Evolutionary conservation across 805 yeast species (phyloP).

Genomic region (Yamadazyma paraphyllophila): DNA sequence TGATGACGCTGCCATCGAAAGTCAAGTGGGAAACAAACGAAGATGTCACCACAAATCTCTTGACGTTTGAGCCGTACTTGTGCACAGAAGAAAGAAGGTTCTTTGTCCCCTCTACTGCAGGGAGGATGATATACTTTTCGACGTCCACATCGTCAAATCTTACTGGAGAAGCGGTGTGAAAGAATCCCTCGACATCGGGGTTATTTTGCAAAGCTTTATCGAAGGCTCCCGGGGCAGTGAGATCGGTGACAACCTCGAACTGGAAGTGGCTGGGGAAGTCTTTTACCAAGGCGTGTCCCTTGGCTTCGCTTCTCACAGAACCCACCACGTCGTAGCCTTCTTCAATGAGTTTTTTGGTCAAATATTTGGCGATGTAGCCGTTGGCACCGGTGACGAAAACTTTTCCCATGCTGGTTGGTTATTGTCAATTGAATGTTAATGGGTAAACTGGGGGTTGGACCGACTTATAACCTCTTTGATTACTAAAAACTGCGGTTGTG

Average conservation of each 20-base stretch:
- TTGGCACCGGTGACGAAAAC: constrained; percentile 55
- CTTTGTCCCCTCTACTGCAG: constrained; percentile 32
- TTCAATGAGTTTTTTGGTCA: constrained; percentile 38
- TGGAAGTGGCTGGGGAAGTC: constrained; percentile 13
- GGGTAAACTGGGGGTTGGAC: too few relatives aligned
- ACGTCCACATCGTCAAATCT: constrained; percentile 16
- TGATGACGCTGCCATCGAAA: constrained; percentile 8
- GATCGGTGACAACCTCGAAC: constrained; percentile 24
- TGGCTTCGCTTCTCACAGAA: constrained; percentile 45
- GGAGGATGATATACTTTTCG: constrained; percentile 22
- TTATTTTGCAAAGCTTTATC: constrained; percentile 25
- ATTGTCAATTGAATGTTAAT: too few relatives aligned
- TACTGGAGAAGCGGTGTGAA: constrained; percentile 34
- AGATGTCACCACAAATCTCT: constrained; percentile 53
- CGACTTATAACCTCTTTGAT: too few relatives aligned
- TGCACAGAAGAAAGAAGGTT: constrained; percentile 38
- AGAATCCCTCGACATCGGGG: constrained; percentile 26
- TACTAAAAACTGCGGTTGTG: too few relatives aligned
- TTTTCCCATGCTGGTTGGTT: background rate
- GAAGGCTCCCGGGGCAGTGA: constrained; percentile 24
- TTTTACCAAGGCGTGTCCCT: constrained; percentile 36
- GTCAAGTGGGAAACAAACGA: constrained; percentile 22
- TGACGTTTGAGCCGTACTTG: constrained; percentile 39
- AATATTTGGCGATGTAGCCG: constrained; percentile 55
- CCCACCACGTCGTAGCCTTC: constrained; percentile 49